Evolutionary conservation across 164 flowering plant species (phyloP).

Genomic region (Euptelea pleiosperma): DNA sequence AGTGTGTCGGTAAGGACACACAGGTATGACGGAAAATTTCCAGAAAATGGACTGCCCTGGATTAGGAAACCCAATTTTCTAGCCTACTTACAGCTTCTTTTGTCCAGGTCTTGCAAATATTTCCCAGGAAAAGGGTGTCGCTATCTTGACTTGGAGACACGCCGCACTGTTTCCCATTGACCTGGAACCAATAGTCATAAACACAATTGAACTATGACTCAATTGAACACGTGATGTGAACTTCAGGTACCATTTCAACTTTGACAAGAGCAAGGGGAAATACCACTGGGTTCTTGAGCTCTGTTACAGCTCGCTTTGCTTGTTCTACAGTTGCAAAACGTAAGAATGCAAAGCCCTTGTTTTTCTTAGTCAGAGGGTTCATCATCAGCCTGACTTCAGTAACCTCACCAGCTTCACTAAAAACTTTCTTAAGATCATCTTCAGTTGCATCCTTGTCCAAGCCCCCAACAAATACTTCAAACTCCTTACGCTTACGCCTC

Average conservation of each 20-base stretch:
- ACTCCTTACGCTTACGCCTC: conserved; percentile 94
- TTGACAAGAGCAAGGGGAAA: conserved; percentile 15
- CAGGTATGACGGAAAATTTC: no score
- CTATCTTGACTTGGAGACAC: conserved; percentile 95
- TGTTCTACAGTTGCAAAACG: conserved; percentile 94
- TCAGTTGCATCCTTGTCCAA: conserved; percentile 92
- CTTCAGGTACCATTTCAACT: conserved; percentile 12
- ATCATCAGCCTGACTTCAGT: conserved; percentile 88
- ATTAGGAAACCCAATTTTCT: no score
- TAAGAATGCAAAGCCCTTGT: conserved; percentile 95
- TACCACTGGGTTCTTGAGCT: conserved; percentile 87
- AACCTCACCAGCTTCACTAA: conserved; percentile 73
- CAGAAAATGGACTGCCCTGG: no score
- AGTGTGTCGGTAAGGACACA: no score
- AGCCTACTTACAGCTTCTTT: conserved; percentile 80
- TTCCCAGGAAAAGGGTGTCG: conserved; percentile 91
- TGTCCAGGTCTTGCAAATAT: conserved; percentile 96
- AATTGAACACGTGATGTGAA: no score
- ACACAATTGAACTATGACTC: conserved; percentile 6
- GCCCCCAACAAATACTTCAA: conserved; percentile 96
- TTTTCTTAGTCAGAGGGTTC: conserved; percentile 91
- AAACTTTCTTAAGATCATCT: conserved; percentile 75
- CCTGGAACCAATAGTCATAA: conserved; percentile 47
- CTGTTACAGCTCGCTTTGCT: conserved; percentile 78
- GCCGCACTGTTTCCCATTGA: conserved; percentile 93